Percentiles rank a stretch among this genome's conserved stretches.
Evolutionary conservation across 805 yeast genomes (phyloP).

Genomic region (Starmerella apicola): DNA sequence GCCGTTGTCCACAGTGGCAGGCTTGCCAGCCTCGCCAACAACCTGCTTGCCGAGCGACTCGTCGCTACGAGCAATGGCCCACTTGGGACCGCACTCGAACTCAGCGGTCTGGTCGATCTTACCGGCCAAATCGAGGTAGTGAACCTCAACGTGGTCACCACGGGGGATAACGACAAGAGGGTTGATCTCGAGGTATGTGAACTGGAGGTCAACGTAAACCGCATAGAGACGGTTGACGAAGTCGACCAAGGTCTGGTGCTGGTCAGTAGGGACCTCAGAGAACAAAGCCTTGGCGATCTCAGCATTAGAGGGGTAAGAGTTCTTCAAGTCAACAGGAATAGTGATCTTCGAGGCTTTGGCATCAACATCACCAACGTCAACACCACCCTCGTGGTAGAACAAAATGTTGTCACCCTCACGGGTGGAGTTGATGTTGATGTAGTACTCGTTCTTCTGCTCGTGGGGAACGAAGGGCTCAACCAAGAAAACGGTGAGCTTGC

Average conservation of each 20-base stretch:
- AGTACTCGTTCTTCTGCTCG: slow-evolving; percentile 35
- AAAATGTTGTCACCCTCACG: slow-evolving; percentile 38
- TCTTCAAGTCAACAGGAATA: slow-evolving; percentile 33
- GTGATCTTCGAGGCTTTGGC: slow-evolving; percentile 34
- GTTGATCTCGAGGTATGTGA: slow-evolving; percentile 37
- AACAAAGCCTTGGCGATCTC: slow-evolving; percentile 27
- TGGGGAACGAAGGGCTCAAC: slow-evolving; percentile 40
- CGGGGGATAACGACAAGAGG: slow-evolving; percentile 35
- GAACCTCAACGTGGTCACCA: slow-evolving; percentile 31
- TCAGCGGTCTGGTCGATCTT: slow-evolving; percentile 39
- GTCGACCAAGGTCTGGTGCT: slow-evolving; percentile 32
- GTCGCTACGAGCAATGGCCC: slow-evolving; percentile 37
- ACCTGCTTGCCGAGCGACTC: slow-evolving; percentile 29
- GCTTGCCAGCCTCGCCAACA: slow-evolving; percentile 16
- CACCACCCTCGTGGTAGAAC: slow-evolving; percentile 39
- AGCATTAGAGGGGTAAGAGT: slow-evolving; percentile 32
- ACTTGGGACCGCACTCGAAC: slow-evolving; percentile 38
- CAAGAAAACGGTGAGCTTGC: slow-evolving; percentile 31
- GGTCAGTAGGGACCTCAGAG: slow-evolving; percentile 31
- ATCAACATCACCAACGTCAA: slow-evolving; percentile 37
- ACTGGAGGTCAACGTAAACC: slow-evolving; percentile 36
- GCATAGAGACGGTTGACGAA: slow-evolving; percentile 37
- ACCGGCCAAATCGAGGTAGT: slow-evolving; percentile 37
- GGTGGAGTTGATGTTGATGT: slow-evolving; percentile 37
- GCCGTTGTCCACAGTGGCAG: slow-evolving; percentile 31